A percentile compares a stretch with the other conserved stretches of the same genome.
Evolutionary conservation across 2,329 filamentous ascomycete genomes (phyloP).

Genomic region (Pezicula carpinea): DNA sequence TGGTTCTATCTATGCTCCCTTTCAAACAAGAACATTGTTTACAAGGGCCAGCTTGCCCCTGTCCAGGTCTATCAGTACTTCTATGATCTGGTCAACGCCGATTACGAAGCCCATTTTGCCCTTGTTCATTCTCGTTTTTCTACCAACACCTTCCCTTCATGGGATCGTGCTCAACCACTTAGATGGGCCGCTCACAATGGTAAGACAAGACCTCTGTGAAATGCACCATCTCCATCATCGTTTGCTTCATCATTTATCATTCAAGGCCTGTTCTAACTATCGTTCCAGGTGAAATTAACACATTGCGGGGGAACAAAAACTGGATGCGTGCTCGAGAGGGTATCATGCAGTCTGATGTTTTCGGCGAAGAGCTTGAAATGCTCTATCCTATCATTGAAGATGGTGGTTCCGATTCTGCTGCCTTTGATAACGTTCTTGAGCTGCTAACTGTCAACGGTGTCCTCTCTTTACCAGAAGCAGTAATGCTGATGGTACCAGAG

Average conservation of each 20-base stretch:
- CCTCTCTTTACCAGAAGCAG: constrained; percentile 87
- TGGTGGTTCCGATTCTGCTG: constrained; percentile 92
- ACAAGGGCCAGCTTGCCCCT: constrained; percentile 94
- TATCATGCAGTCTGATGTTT: constrained; percentile 87
- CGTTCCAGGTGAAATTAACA: constrained; percentile 78
- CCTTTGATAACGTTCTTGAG: constrained; percentile 95
- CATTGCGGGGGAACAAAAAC: constrained; percentile 95
- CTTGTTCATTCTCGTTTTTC: constrained; percentile 96
- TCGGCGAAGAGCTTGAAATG: constrained; percentile 84
- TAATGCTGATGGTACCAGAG: constrained; percentile 98
- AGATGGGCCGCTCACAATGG: constrained; percentile 98
- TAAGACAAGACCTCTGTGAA: constrained; percentile 23
- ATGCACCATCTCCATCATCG: too few species aligned
- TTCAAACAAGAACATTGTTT: constrained; percentile 96
- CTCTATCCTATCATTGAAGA: constrained; percentile 96
- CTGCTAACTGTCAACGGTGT: constrained; percentile 93
- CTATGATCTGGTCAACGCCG: constrained; percentile 92
- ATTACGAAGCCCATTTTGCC: constrained; percentile 96
- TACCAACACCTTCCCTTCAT: constrained; percentile 96
- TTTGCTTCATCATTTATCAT: constrained; percentile 1
- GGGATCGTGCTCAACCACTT: constrained; percentile 94
- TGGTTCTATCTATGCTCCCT: constrained; percentile 99
- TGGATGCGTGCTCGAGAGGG: constrained; percentile 98
- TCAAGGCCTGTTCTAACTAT: constrained; percentile 25
- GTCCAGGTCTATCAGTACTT: constrained; percentile 98